Evolutionary conservation across 1,284 basidiomycete species (phyloP), one percentile per base, ranked within the genome.

Genomic region (Boletus sp.): DNA sequence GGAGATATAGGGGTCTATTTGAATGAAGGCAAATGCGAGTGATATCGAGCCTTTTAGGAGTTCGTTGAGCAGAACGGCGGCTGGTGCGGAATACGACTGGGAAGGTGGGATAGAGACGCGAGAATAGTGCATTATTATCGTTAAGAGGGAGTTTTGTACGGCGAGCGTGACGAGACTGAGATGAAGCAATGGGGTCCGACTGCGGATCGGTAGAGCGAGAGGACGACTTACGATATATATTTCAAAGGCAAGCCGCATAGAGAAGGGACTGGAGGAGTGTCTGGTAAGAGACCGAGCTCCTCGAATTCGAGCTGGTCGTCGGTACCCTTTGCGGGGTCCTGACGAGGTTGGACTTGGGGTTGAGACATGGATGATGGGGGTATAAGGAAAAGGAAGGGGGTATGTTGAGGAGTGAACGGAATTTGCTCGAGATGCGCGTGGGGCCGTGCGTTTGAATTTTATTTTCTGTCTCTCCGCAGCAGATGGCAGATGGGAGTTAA

Each of bases 61-160:
- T 76, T 98, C 95, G 74, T 92, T 95, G 74, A 96, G 83, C 33
- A 98, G 83, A 20, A 98, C 96, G 44, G 95, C 95, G 8, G 93
- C 86, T 16, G 93, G 92, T 33, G 94, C 91, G 44, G 92, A 95
- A 76, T 98, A 98, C 4, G 86, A 79, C 56, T 82, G 80, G 58
- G 87, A 85, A 0, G 90, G 85, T 4, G 91, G 81, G 13, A 87
- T 85, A 8, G 89, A 88, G 56, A 95, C 91, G 62, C 94, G 89
- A 47, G 94, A 96, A 75, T 95, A 94, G 78, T 96, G 92, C 91
- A 97, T 94, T 72, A 97, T 89, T 71, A 97, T 86, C 44, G 93
- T 90, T 59, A 97, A 74, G 57, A 87, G 78, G 16, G 92, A 93
- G 77, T 98, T 98, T 78, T 98, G 95, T 54, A 96, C 82, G 49